Percentiles rank a stretch among this genome's conserved stretches.
These are phyloP conservation scores for Cryptococcus sp. DNA, from an alignment of 1,284 basidiomycete species.

Conservation along the genomic window DNA sequence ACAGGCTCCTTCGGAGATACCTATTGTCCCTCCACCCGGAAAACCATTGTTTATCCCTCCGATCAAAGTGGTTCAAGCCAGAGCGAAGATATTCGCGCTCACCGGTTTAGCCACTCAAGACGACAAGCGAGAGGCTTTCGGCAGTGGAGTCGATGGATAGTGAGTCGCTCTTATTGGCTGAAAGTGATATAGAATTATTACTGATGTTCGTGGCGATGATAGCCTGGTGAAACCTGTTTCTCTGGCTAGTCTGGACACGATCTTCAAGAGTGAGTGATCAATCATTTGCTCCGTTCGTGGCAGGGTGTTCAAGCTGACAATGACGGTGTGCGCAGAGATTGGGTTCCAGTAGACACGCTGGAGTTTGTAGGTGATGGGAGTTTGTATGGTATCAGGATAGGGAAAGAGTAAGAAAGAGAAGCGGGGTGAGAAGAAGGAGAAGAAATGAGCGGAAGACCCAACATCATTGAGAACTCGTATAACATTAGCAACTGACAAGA, in stretches of 20 bases:
- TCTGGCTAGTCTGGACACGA: constrained; percentile 80
- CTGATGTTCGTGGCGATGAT: background rate
- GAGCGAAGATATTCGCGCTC: constrained; percentile 75
- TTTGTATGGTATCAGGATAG: too few relatives aligned
- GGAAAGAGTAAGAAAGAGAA: too few relatives aligned
- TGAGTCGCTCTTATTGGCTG: constrained; percentile 54
- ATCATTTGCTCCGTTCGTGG: background rate
- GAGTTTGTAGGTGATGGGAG: background rate
- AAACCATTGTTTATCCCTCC: constrained; percentile 22
- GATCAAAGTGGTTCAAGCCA: constrained; percentile 29
- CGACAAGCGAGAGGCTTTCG: constrained; percentile 87
- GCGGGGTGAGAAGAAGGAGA: too few relatives aligned
- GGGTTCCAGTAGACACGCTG: constrained; percentile 14
- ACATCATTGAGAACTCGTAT: too few relatives aligned
- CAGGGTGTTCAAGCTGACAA: background rate
- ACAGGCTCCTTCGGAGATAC: constrained; percentile 17
- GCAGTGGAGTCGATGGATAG: constrained; percentile 94
- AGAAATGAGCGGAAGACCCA: too few relatives aligned
- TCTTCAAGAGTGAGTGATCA: constrained; percentile 64
- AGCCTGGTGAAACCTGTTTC: constrained; percentile 90
- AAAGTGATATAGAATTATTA: background rate
- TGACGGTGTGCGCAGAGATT: constrained; percentile 15
- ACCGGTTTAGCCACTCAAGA: constrained; percentile 91
- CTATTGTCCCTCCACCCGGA: constrained; percentile 26
- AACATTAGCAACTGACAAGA: too few relatives aligned